Evolutionary conservation across 2,329 filamentous ascomycete genomes (phyloP), one percentile per base, ranked within the genome.

Genomic region (Alternaria sp.): DNA sequence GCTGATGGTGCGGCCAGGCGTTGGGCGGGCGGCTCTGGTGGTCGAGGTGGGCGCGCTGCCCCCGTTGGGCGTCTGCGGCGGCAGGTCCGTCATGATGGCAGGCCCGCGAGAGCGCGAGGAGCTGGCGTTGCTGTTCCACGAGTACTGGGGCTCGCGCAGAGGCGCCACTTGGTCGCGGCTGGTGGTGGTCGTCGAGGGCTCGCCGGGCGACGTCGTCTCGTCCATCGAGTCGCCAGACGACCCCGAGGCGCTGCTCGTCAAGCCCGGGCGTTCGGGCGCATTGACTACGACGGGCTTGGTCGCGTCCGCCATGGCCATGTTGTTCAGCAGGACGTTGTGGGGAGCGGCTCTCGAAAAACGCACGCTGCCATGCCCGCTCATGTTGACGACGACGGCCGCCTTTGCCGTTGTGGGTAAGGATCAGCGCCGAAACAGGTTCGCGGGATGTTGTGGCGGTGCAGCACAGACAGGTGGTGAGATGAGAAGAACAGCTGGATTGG

Each of bases 1-100:
- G 43, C 82, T 83, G 19, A 83, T 83, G 25, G 82, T 83, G 58
- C 84, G 73, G 11, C 81, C 77, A n/a, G 81, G 81, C 3, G 69
- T 69, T 13, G 84, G 84, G 26, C 84, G 78, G 19, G 71, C 65
- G 10, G 50, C 61, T 60, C 61, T 47, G 72, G 59, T 51, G 72
- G 73, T 40, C 59, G 66, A 32, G 58, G 61, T 63, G 69, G 69
- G 67, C 61, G 61, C 69, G 45, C 40, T 68, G 73, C 47, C 64
- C 66, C 68, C 70, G 62, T 72, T 74, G 45, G 71, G 76, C 36
- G 69, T 67, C 47, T 59, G 44, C 8, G 75, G 77, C 50, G 75
- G 68, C 36, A 66, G 70, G 68, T 71, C 67, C 49, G 69, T 72
- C 69, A 77, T 71, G 57, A 74, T 67, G 28, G 65, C 68, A 13